Base-by-base conservation (phyloP, 169 alveolate genomes). In the Eimeria maxima region DNA sequence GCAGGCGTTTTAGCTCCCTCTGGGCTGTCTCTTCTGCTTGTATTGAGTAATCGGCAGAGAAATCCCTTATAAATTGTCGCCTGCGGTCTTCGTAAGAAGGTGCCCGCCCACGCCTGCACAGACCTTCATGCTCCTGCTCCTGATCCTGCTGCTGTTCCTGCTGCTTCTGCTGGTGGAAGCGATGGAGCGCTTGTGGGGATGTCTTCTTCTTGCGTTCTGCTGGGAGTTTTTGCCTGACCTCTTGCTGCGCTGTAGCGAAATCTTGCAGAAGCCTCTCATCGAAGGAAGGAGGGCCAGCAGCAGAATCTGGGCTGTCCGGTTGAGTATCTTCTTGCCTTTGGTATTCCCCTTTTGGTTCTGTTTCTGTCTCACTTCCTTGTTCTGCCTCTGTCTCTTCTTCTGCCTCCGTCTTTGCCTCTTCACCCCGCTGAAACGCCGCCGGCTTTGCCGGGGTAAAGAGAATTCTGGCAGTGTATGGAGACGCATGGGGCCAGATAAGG, bases 91-190 rank as follows among this genome's bases (percentile, higher is more conserved):
- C 38, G 38, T 33, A 33, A 33, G 38, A 33, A 33, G 38, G 38
- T 33, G 38, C 38, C 38, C 38, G 38, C 38, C 38, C 38, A 33
- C 38, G 38, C 38, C 38, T 33, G 38, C 38, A 33, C 38, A 33
- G 38, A 33, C 38, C 38, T 33, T 33, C 38, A 33, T 38, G 97
- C 97, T 87, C 95, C 98, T 83, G 96, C 98, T 55, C 95, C 71
- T 73, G 89, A 29, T 94, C 93, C 87, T 96, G 89, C 90, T 67
- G 73, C 96, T 92, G 88, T 42, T 97, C 88, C 97, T 97, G 96
- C 53, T 96, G 90, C 22, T 90, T 55, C 67, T 67, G 83, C 69
- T 4, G 80, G 38, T 73, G 81, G 27, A 73, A 53, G 11, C 47
- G 80, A 57, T 45, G 38, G 45, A 65, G 80, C 53, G 81, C 22